Base-by-base conservation (phyloP, 176 grass and related monocot genomes). In the Oryza glumipatula region DNA sequence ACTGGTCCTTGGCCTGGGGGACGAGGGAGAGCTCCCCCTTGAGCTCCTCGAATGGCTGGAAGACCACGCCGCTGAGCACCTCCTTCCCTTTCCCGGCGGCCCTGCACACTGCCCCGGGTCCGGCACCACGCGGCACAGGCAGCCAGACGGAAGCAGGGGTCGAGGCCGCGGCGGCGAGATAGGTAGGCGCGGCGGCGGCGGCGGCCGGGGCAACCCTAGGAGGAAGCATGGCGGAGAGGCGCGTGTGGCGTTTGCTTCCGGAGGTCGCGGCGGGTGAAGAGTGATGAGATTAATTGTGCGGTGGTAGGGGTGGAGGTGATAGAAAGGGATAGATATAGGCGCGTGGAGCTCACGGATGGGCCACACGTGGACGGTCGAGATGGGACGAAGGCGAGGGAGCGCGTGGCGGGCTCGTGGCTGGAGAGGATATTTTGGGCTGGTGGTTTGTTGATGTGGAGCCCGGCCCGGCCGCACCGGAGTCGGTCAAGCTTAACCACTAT, bases 21-120 rank as follows among this genome's bases (percentile, higher is more conserved):
- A 98, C 93, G 43, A 98, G 91, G 3, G 83, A 49, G 44, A 92
- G 91, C 69, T 89, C 85, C 16, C 77, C 84, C 85, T 93, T 94
- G 23, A 97, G 35, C 89, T 97, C 94, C 91, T 94, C 87, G 77
- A 97, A 97, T 2, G 94, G 94, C 85, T 94, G 89, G 78, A 94
- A 97, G 9, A 94, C 15, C 0, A 97, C 89, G 3, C 89, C 91
- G 32, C 87, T 90, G 67, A 97, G 87, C 45, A 86, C 70, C 74
- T 92, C 84, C 46, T 70, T 84, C 48, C 67, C 74, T 9, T 91
- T 80, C 0, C 46, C 76, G 22, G 90, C 46, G 10, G 86, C 77
- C 74, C 52, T 80, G 76, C 78, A 83, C 15, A 38, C 70, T 4
- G 67, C 38, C 45, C 56, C 13, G 2, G 78, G 15, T 52, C 4